These are phyloP conservation scores for Onygena corvina DNA, from an alignment of 2,329 filamentous ascomycete species.

Conservation along the genomic window DNA sequence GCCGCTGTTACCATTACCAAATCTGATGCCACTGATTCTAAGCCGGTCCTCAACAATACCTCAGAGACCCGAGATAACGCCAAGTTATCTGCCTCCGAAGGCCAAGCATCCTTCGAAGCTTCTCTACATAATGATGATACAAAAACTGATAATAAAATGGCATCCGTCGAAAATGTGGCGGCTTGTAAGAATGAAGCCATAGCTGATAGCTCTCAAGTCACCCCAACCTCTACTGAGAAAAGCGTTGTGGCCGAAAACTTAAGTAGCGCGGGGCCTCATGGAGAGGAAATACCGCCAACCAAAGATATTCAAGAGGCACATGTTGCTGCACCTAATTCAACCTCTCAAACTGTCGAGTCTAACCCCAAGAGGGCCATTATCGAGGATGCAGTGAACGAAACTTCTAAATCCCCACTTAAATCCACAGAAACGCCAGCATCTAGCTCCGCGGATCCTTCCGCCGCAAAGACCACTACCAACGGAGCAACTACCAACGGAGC, in stretches of 20 bases:
- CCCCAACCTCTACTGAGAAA: background rate
- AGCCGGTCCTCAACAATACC: background rate
- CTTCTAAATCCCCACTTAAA: constrained; percentile 8
- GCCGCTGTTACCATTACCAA: background rate
- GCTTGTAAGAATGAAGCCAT: no score
- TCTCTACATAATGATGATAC: no score
- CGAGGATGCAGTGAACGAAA: background rate
- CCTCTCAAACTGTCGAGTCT: background rate
- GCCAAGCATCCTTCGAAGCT: no score
- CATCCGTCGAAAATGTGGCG: no score
- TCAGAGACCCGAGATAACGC: no score
- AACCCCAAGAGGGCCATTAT: background rate
- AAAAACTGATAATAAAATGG: no score
- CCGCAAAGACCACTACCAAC: constrained; percentile 15
- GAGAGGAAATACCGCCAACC: background rate
- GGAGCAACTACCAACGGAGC: background rate
- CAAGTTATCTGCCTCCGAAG: no score
- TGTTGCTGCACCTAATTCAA: background rate
- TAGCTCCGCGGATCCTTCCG: constrained; percentile 5
- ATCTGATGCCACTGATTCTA: background rate
- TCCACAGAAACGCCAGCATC: constrained; percentile 12
- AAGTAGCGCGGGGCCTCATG: no score
- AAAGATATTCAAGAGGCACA: background rate
- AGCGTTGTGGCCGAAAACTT: no score
- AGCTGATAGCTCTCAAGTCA: background rate